Evolutionary conservation across 768 basidiomycete genomes (phyloP).

Genomic region (Podaxis carcinomalis): DNA sequence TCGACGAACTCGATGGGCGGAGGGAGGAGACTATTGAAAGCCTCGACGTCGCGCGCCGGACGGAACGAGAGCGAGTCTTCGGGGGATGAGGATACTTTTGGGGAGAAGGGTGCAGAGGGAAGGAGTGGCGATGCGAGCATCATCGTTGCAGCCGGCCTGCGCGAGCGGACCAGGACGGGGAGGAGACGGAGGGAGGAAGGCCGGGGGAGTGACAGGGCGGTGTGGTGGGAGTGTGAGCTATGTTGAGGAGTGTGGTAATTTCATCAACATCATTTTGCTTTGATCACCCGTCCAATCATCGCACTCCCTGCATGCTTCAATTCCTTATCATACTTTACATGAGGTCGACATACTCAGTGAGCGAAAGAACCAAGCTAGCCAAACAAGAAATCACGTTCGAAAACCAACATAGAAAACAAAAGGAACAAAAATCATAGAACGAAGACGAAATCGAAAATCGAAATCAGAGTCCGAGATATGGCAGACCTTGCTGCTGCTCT

Average conservation of each 20-base stretch:
- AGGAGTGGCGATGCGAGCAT: constrained; percentile 71
- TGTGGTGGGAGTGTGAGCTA: neutral
- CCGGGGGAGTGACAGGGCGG: neutral
- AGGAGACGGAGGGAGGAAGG: neutral
- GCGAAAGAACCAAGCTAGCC: neutral
- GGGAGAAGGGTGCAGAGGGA: constrained; percentile 29
- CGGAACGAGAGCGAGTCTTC: constrained; percentile 55
- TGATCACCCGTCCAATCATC: constrained; percentile 3
- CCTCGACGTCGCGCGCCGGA: constrained; percentile 67
- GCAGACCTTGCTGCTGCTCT: neutral
- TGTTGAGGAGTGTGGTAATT: constrained; percentile 5
- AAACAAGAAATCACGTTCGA: neutral
- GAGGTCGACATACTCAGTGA: neutral
- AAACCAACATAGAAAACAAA: neutral
- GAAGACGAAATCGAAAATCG: neutral
- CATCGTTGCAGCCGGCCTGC: constrained; percentile 21
- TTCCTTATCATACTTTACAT: neutral
- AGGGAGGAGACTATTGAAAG: constrained; percentile 74
- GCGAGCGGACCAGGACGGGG: neutral
- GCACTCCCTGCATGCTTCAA: neutral
- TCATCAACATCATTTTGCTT: constrained; percentile 9
- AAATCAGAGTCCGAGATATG: neutral
- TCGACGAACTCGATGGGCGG: constrained; percentile 83
- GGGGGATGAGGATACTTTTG: constrained; percentile 43
- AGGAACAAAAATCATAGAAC: neutral